Base-by-base conservation (phyloP, 176 grass and related monocot genomes). In the Avena sativa region DNA sequence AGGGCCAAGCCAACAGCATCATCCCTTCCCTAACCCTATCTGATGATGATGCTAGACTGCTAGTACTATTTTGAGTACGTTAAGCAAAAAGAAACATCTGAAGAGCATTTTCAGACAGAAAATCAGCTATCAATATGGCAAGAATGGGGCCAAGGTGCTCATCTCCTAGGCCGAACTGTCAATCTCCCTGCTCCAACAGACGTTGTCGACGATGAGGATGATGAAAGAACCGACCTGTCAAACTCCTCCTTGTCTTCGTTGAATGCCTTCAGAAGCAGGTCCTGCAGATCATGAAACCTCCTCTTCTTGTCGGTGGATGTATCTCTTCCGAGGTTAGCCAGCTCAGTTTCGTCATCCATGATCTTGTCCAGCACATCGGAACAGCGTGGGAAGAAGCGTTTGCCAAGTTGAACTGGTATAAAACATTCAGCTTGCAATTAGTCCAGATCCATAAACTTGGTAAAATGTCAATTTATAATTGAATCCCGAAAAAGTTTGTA, bases 361-460 rank as follows among this genome's bases (percentile, higher is more conserved):
- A 93, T 88, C 68, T 90, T 83, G 72, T 98, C 83, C 1, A 98
- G 87, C 2, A 91, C 89, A 8, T 75, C n/a, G 9, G 96, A 98
- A 88, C 96, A 98, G 10, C 96, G 92, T 0, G 96, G 96, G 75
- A 96, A 98, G 60, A 78, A 98, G 34, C 83, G 70, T 58, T 96
- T 96, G 5, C 96, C 96, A 12, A 96, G 87, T 82, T 96, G 89
- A 85, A 98, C 93, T 98, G 88, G 25, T 21, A 87, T 4, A 89
- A 8, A 8, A 71, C 55, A 74, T 59, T 76, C 40, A 88, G 8
- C 46, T 83, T 80, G 34, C 16, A 10, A 49, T 80, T 36, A 88
- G 77, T 84, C 15, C 8, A 81, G 8, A 75, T 40, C 13, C 17
- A 26, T 59, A 62, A 36, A 48, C 17, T 74, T 50, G 8, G 17